Evolutionary conservation across 225 moss, liverwort and hornwort genomes (phyloP).

Genomic region (Physcomitrium patens): DNA sequence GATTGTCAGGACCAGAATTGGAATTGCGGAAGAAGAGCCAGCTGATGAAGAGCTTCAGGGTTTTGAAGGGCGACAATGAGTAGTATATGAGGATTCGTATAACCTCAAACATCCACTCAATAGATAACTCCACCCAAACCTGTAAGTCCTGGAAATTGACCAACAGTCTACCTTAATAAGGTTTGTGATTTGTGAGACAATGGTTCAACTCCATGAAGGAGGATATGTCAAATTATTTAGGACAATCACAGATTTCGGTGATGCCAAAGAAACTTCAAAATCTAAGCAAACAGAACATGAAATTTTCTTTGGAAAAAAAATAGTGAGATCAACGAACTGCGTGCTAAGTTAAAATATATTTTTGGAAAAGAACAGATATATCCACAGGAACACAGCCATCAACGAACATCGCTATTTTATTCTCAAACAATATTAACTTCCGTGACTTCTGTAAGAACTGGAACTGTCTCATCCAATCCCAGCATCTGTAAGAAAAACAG

Average conservation of each 20-base stretch:
- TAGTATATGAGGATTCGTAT: conserved; percentile 62
- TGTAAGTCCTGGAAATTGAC: conserved; percentile 75
- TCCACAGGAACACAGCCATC: not conserved
- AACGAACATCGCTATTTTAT: not conserved
- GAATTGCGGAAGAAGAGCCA: conserved; percentile 51
- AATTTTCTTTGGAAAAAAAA: conserved; percentile 3
- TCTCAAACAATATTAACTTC: not conserved
- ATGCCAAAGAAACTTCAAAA: too few species aligned
- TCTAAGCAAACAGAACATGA: not conserved
- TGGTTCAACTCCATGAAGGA: not conserved
- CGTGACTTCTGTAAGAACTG: not conserved
- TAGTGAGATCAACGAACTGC: not conserved
- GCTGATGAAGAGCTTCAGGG: conserved; percentile 54
- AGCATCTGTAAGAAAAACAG: not conserved
- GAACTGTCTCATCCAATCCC: not conserved
- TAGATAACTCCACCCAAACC: conserved; percentile 74
- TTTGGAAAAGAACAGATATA: not conserved
- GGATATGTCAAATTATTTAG: too few species aligned
- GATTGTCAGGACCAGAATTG: conserved; percentile 17
- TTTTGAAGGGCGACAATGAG: conserved; percentile 68
- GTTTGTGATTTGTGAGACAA: not conserved
- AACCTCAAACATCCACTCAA: conserved; percentile 74
- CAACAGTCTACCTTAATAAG: not conserved
- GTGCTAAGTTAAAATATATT: not conserved
- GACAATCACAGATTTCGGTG: too few species aligned